These are phyloP conservation scores for Aspergillus chevalieri DNA, from an alignment of 2,329 filamentous ascomycete species.

Conservation along the genomic window DNA sequence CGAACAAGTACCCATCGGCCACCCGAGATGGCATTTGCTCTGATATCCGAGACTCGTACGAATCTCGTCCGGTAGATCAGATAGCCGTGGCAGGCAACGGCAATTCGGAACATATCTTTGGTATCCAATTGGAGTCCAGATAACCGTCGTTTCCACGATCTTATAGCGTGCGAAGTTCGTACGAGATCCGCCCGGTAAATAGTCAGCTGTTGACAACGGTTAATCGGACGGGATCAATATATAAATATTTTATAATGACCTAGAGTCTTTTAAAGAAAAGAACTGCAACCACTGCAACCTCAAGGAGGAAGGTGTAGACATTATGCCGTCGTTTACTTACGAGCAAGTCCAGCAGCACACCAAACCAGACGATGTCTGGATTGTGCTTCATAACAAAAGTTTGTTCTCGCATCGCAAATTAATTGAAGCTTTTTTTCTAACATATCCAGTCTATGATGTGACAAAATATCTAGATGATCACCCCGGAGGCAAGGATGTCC, in stretches of 20 bases:
- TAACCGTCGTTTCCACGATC: too few species aligned
- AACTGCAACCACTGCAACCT: neutral
- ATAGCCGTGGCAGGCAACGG: too few species aligned
- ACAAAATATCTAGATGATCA: slow-evolving; percentile 55
- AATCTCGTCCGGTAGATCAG: too few species aligned
- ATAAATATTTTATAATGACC: neutral
- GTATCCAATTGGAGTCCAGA: too few species aligned
- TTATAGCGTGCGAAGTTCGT: slow-evolving; percentile 4
- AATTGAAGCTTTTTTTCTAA: neutral
- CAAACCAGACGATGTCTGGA: slow-evolving; percentile 45
- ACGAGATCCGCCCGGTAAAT: slow-evolving; percentile 5
- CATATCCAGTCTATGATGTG: slow-evolving; percentile 49
- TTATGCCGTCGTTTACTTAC: slow-evolving; percentile 8
- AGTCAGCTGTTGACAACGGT: neutral
- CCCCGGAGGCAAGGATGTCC: slow-evolving; percentile 40
- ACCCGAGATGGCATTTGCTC: neutral
- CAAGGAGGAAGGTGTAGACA: neutral
- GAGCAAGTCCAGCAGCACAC: slow-evolving; percentile 44
- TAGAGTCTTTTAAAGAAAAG: neutral
- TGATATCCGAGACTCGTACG: too few species aligned
- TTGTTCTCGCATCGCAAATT: neutral
- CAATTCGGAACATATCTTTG: too few species aligned
- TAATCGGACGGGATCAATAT: neutral
- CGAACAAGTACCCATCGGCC: neutral
- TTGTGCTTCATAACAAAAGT: slow-evolving; percentile 51